phyloP scores from a whole-genome alignment of 441 rosid genomes.

The Gossypium davidsonii region DNA sequence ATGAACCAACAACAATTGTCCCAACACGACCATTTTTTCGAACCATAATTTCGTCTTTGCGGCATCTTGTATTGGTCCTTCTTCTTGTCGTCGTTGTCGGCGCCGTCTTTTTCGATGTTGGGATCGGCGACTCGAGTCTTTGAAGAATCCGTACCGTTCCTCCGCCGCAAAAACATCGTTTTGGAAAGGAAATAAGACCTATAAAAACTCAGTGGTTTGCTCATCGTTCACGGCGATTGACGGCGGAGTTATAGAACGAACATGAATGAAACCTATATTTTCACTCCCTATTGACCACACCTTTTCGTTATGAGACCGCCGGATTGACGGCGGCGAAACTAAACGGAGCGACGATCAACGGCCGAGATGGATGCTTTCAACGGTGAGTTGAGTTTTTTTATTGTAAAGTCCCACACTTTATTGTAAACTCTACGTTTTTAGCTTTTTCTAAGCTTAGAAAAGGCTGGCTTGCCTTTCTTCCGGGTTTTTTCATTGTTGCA shows the following conservation, averaged over 20 bases:
- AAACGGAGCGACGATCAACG: background rate
- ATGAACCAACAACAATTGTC: constrained; percentile 45
- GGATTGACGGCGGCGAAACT: background rate
- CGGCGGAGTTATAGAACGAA: background rate
- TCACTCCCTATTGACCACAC: background rate
- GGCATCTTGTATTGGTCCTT: background rate
- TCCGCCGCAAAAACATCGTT: constrained; percentile 36
- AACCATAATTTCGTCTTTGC: background rate
- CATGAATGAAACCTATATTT: background rate
- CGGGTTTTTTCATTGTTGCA: too few relatives aligned
- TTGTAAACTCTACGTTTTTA: too few relatives aligned
- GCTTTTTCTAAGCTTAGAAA: too few relatives aligned
- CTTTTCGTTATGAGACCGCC: background rate
- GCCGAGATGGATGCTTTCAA: background rate
- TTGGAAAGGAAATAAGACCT: background rate
- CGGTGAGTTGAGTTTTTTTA: background rate
- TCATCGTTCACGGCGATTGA: background rate
- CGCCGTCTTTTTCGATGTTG: background rate
- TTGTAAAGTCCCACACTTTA: too few relatives aligned
- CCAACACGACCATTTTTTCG: constrained; percentile 29
- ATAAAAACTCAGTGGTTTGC: background rate
- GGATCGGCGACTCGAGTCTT: constrained; percentile 9
- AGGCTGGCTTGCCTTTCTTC: too few relatives aligned
- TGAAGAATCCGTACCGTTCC: constrained; percentile 12
- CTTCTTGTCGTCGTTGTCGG: background rate